Base-by-base conservation (phyloP, 176 grass and related monocot genomes). In the Paspalum notatum region DNA sequence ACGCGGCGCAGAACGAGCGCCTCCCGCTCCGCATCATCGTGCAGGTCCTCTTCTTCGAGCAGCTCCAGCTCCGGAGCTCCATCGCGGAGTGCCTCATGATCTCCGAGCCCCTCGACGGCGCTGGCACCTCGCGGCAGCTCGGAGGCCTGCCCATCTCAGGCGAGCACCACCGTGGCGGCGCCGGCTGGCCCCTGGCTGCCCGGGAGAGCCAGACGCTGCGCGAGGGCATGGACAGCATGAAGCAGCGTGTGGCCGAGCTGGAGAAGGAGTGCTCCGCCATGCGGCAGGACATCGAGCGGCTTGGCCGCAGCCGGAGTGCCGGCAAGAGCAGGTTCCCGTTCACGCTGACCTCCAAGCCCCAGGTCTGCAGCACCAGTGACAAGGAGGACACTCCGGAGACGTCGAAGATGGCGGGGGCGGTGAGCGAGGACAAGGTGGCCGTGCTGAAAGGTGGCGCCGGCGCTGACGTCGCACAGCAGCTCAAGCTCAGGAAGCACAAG, bases 31-130 rank as follows among this genome's bases (percentile, higher is more conserved):
- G 94, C 8, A 67, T 85, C 44, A 78, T 97, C 9, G 81, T 97
- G 63, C 91, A 91, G 69, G 91, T 97, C 9, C 86, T 97, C 67
- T 97, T 97, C 84, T 97, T 93, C 7, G 94, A 97, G 82, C 94
- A 97, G 75, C 91, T 97, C 68, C 91, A 87, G 79, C 84, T 97
- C 11, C 80, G 89, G 21, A 97, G 81, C 74, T 87, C 85, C 60
- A 93, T 97, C 15, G 87, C 87, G 0, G 91, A 90, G 63, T 97
- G 89, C 69, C 86, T 93, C 37, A 83, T 94, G 66, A 42, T 97
- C 58, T 90, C 94, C 0, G 91, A 97, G 83, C 91, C 93, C 54
- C 89, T 91, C 0, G 85, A 91, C 4, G 79, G 62, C 0, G 65
- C 48, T 0, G 69, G 77, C 0, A 1, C 49, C 3, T 94, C 86